Percentiles rank a stretch among this genome's conserved stretches.
Evolutionary conservation across 768 basidiomycete species (phyloP).

Genomic region (Gyrodon lividus): DNA sequence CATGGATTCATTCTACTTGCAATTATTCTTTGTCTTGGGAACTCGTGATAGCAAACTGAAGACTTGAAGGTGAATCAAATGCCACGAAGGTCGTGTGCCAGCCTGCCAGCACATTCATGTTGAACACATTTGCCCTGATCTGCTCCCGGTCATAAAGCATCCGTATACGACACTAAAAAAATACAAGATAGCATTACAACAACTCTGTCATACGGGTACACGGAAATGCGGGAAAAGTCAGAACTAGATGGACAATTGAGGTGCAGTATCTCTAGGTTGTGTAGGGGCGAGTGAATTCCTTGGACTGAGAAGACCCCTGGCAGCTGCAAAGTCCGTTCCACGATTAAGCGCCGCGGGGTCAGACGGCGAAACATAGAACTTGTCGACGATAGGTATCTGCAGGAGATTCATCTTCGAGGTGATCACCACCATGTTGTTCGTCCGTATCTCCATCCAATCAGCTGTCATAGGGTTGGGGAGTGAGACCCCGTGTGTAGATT

Average conservation of each 20-base stretch:
- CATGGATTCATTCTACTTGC: constrained; percentile 47
- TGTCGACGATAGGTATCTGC: constrained; percentile 92
- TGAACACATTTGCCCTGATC: no score
- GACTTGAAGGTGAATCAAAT: neutral
- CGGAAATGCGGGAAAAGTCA: neutral
- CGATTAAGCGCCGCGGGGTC: constrained; percentile 71
- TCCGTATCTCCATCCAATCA: constrained; percentile 99
- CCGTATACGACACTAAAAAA: neutral
- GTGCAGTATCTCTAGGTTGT: constrained; percentile 19
- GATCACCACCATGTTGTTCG: constrained; percentile 92
- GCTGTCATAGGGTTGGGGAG: constrained; percentile 36
- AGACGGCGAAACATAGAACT: constrained; percentile 86
- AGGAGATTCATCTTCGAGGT: constrained; percentile 94
- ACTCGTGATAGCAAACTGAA: neutral
- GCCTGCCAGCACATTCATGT: no score
- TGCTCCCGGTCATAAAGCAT: no score
- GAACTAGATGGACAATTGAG: constrained; percentile 20
- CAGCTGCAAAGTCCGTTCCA: constrained; percentile 80
- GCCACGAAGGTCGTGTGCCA: neutral
- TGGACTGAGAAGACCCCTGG: constrained; percentile 79
- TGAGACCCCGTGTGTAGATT: neutral
- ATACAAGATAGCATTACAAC: neutral
- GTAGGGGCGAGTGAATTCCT: constrained; percentile 37
- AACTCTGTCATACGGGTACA: neutral
- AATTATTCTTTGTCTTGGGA: neutral